These are phyloP conservation scores for Akebia trifoliata DNA, from an alignment of 164 flowering plant genomes.

Conservation along the genomic window DNA sequence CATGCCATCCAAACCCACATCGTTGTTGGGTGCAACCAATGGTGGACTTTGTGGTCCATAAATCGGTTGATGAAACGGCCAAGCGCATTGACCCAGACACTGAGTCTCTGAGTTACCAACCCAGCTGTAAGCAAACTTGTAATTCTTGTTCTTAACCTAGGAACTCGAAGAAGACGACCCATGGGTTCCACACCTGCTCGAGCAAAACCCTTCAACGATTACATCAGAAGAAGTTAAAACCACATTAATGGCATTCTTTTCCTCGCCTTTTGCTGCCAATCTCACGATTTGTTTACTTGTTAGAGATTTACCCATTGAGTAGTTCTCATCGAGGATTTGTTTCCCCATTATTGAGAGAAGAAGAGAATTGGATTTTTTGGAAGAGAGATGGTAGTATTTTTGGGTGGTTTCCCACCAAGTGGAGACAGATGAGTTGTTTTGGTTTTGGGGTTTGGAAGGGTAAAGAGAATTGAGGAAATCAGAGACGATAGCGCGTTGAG, in stretches of 20 bases:
- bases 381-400: conserved; percentile 3
- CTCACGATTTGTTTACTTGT: background rate
- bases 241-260: conserved; percentile 8
- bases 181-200: conserved; percentile 10
- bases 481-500: conserved; percentile 21
- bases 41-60: conserved; percentile 12
- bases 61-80: conserved; percentile 13
- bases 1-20: conserved; percentile 8
- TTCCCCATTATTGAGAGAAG: conserved; percentile 9
- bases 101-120: conserved; percentile 11
- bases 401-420: conserved; percentile 20
- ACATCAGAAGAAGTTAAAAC: conserved; percentile 13
- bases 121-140: conserved; percentile 12
- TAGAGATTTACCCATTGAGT: conserved; percentile 6
- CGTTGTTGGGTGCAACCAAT: conserved; percentile 8
- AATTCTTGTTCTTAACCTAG: background rate
- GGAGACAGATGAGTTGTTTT: conserved; percentile 20
- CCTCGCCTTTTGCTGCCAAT: conserved; percentile 6
- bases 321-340: conserved; percentile 6
- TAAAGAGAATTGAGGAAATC: conserved; percentile 25
- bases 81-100: conserved; percentile 12
- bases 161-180: background rate
- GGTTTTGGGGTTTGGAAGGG: background rate
- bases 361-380: background rate
- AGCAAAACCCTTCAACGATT: conserved; percentile 6